A percentile compares a stretch with the other conserved stretches of the same genome.
Evolutionary conservation across 148 eudicot genomes (phyloP).

Genomic region (Chenopodium berlandieri): DNA sequence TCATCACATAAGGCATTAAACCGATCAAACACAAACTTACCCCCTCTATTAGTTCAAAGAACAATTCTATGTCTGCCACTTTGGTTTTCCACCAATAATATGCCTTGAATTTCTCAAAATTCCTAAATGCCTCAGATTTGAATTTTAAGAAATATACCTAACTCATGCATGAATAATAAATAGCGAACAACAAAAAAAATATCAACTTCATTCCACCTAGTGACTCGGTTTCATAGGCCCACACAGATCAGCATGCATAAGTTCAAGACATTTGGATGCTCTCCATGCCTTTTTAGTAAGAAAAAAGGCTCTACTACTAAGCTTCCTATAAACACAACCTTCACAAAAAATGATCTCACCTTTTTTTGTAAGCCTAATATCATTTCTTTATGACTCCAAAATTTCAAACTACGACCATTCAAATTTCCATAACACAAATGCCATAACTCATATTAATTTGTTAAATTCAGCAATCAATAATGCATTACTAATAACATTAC

Average conservation of each 20-base stretch:
- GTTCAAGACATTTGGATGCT: not conserved
- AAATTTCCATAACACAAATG: conserved; percentile 16
- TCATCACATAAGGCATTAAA: too few relatives aligned
- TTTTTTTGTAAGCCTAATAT: conserved; percentile 7
- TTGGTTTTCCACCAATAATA: not conserved
- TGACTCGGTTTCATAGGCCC: not conserved
- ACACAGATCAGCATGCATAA: too few relatives aligned
- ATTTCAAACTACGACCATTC: conserved; percentile 7
- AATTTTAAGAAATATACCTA: not conserved
- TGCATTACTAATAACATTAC: not conserved
- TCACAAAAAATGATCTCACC: conserved; percentile 6
- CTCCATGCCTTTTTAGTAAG: not conserved
- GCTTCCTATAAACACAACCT: not conserved
- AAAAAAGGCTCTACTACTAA: not conserved
- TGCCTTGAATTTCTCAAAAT: not conserved
- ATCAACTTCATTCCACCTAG: not conserved
- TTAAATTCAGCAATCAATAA: not conserved
- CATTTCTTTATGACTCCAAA: not conserved
- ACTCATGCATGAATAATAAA: not conserved
- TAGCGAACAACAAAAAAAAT: not conserved
- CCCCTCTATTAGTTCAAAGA: too few relatives aligned
- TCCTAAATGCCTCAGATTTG: not conserved
- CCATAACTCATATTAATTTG: conserved; percentile 13
- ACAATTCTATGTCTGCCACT: not conserved
- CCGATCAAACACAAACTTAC: too few relatives aligned